Conservation (phyloP, 1,284 basidiomycete genomes). For the Gomphus sp. region DNA sequence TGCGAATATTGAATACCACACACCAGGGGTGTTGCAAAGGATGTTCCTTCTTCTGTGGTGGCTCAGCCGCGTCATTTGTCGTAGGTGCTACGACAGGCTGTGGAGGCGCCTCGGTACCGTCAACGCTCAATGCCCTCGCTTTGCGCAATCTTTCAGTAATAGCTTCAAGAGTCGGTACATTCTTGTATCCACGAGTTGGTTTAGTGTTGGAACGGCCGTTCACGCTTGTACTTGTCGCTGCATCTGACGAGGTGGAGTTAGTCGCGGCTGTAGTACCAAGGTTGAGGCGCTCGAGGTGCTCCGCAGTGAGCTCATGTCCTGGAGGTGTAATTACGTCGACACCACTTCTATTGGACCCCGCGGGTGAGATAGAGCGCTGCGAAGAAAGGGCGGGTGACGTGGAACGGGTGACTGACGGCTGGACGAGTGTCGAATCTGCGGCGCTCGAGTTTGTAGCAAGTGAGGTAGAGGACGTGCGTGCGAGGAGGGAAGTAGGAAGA, state of each 20-base stretch:
- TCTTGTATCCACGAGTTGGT: conserved; percentile 69
- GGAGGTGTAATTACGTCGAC: conserved; percentile 19
- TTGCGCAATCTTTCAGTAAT: conserved; percentile 69
- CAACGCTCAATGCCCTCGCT: conserved; percentile 57
- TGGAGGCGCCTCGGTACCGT: conserved; percentile 62
- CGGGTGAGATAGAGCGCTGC: conserved; percentile 34
- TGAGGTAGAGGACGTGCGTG: conserved; percentile 37
- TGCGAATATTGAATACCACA: conserved; percentile 20
- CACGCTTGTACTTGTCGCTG: conserved; percentile 10
- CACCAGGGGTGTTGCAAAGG: conserved; percentile 80
- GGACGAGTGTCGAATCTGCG: conserved; percentile 54
- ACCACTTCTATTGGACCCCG: conserved; percentile 20
- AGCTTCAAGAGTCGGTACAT: conserved; percentile 72
- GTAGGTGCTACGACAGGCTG: conserved; percentile 28
- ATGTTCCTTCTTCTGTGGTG: conserved; percentile 68
- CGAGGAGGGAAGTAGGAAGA: conserved; percentile 58
- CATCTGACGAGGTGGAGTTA: background rate
- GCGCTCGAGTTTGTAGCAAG: conserved; percentile 38
- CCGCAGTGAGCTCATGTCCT: conserved; percentile 43
- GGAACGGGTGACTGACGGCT: conserved; percentile 53
- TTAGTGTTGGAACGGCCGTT: conserved; percentile 31
- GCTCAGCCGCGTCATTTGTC: conserved; percentile 72
- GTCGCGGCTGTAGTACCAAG: conserved; percentile 29
- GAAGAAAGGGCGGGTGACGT: conserved; percentile 36
- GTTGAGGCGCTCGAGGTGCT: conserved; percentile 52